Evolutionary conservation across 768 basidiomycete species (phyloP), one percentile per base, ranked within the genome.

Genomic region (Suillus clintonianus): DNA sequence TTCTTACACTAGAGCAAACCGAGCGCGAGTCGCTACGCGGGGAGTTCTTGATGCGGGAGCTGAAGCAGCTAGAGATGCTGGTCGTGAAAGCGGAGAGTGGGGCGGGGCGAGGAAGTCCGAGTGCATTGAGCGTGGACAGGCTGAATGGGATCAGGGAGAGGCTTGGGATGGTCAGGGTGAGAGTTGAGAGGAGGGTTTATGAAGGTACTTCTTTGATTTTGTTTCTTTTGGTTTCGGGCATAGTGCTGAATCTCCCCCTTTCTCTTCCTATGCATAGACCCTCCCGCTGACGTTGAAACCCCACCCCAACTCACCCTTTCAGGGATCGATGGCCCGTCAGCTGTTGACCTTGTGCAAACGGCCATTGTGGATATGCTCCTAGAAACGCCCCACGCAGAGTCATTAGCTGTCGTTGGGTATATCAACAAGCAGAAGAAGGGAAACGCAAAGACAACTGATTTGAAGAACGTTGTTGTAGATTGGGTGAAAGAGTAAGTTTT

Each of bases 401-500:
- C 17, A 57, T 57, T 57, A 17, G 1, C 8, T 5, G 17, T 57
- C 17, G 39, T 57, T 10, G 5, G 61, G 24, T 19, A 17, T 68
- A 72, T 43, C 42, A 66, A 50, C 14, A 50, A 45, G 66, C 67
- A n/a, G 64, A 73, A 13, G 63, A 75, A 30, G 7, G 4, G 24
- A 53, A 48, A 0, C 58, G 15, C 2, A 42, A 34, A 60, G 36
- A 19, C 43, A 5, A 61, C 48, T 7, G 66, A 69, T 0, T 2
- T 9, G 14, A 72, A 41, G 42, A 67, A 64, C 0, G 50, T 54
- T 4, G 17, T 77, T 22, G 0, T 2, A 8, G 41, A 62, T 32
- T 67, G 72, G 19, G 65, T 57, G 11, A 63, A 65, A 58, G 65
- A 55, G 74, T 77, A 62, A 63, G 32, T 42, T 37, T 14, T 17